Percentiles rank a stretch among this genome's conserved stretches.
These are phyloP conservation scores for Fonsecaea pedrosoi DNA, from an alignment of 2,329 filamentous ascomycete genomes.

Conservation along the genomic window DNA sequence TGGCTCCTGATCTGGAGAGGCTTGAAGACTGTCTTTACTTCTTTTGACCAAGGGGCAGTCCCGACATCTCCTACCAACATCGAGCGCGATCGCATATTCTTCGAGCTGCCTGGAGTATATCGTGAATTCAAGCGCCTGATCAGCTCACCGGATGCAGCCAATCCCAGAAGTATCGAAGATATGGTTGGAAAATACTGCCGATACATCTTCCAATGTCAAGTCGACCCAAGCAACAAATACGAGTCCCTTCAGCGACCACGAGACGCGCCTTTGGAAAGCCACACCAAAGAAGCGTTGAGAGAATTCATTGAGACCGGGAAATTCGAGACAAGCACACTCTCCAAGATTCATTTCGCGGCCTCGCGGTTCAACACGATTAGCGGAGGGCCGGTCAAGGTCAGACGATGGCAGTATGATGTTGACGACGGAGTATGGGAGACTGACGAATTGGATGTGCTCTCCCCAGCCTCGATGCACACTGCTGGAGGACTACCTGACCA, in stretches of 20 bases:
- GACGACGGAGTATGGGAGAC: constrained; percentile 13
- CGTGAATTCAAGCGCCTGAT: constrained; percentile 18
- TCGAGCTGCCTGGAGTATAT: constrained; percentile 15
- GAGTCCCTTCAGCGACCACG: constrained; percentile 26
- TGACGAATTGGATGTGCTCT: constrained; percentile 5
- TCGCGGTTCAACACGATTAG: constrained; percentile 33
- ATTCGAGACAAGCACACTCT: constrained; percentile 27
- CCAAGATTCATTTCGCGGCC: constrained; percentile 33
- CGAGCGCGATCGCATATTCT: constrained; percentile 27
- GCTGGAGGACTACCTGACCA: neutral
- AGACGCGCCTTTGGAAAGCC: constrained; percentile 24
- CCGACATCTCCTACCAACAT: constrained; percentile 12
- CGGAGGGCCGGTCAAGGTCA: constrained; percentile 23
- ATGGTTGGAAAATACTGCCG: constrained; percentile 36
- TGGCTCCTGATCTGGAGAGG: constrained; percentile 35
- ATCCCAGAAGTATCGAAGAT: constrained; percentile 32
- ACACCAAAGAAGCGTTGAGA: constrained; percentile 26
- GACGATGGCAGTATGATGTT: constrained; percentile 24
- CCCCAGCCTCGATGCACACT: neutral
- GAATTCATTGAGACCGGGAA: constrained; percentile 24
- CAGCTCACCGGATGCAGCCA: constrained; percentile 27
- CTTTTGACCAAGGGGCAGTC: constrained; percentile 16
- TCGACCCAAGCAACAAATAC: constrained; percentile 23
- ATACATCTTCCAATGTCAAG: constrained; percentile 27
- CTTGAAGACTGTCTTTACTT: constrained; percentile 26